A percentile compares a stretch with the other conserved stretches of the same genome.
Evolutionary conservation across 2,329 filamentous ascomycete species (phyloP).

Genomic region (Iodosphaeria phyllophila): DNA sequence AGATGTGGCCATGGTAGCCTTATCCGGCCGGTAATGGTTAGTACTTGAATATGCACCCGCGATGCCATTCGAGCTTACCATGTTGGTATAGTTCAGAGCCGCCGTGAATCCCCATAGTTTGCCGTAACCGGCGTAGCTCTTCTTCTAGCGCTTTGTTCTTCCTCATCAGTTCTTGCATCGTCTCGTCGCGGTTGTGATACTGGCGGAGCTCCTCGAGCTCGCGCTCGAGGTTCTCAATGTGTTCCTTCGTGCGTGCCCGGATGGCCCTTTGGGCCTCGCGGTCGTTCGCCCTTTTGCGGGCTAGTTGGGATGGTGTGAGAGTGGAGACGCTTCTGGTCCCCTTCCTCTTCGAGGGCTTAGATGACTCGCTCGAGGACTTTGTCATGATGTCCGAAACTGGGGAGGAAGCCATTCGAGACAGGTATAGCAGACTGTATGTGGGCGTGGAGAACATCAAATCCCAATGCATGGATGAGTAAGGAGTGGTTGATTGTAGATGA

Average conservation of each 20-base stretch:
- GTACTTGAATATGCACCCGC: too few relatives aligned
- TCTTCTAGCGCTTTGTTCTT: slow-evolving; percentile 34
- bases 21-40: slow-evolving; percentile 2
- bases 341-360: slow-evolving; percentile 13
- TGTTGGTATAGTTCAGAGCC: slow-evolving; percentile 9
- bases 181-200: slow-evolving; percentile 26
- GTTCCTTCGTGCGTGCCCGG: slow-evolving; percentile 67
- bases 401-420: too few relatives aligned
- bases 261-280: slow-evolving; percentile 80
- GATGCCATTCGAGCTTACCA: slow-evolving; percentile 9
- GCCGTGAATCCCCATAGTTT: slow-evolving; percentile 22
- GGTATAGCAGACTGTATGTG: too few relatives aligned
- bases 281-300: slow-evolving; percentile 81
- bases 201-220: slow-evolving; percentile 53
- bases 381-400: slow-evolving; percentile 10
- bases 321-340: slow-evolving; percentile 63
- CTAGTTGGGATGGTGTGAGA: slow-evolving; percentile 72
- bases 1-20: slow-evolving; percentile 17
- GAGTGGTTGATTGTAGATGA: too few relatives aligned
- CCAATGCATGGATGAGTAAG: too few relatives aligned
- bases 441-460: too few relatives aligned
- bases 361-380: slow-evolving; percentile 7
- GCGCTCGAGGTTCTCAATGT: slow-evolving; percentile 62
- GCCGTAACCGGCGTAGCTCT: slow-evolving; percentile 26
- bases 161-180: slow-evolving; percentile 30